Evolutionary conservation across 1,284 basidiomycete genomes (phyloP).

Genomic region (Pseudozyma sp.): DNA sequence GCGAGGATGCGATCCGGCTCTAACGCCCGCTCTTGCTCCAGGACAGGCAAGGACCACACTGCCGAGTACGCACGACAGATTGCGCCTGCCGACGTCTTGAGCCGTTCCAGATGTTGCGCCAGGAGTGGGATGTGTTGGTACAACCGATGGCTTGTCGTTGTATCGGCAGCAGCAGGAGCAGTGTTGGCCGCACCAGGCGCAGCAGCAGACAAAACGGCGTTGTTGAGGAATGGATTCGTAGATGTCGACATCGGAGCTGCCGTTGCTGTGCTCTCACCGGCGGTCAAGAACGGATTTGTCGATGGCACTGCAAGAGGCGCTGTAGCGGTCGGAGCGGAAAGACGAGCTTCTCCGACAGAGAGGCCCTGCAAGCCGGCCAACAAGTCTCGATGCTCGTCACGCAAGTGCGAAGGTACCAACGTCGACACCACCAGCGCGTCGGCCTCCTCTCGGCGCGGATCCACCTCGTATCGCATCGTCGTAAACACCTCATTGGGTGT

Average conservation of each 20-base stretch:
- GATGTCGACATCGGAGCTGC: background rate
- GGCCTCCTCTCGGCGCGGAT: background rate
- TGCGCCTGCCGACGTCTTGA: constrained; percentile 32
- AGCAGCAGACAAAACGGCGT: background rate
- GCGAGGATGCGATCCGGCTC: constrained; percentile 25
- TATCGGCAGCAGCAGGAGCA: background rate
- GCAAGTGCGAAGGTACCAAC: constrained; percentile 20
- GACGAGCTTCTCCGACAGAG: constrained; percentile 1
- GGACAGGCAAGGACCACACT: constrained; percentile 32
- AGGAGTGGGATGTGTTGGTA: constrained; percentile 38
- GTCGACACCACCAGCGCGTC: constrained; percentile 36
- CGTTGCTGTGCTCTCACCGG: constrained; percentile 1
- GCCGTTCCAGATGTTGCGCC: constrained; percentile 34
- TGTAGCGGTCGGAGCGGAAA: background rate
- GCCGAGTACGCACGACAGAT: constrained; percentile 44
- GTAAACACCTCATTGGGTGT: constrained; percentile 49
- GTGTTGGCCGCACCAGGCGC: background rate
- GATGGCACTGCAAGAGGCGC: constrained; percentile 2
- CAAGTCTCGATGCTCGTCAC: constrained; percentile 11
- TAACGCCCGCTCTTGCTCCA: constrained; percentile 29
- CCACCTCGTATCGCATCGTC: constrained; percentile 43
- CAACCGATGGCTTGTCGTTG: constrained; percentile 30
- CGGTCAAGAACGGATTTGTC: constrained; percentile 36
- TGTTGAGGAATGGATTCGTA: constrained; percentile 35
- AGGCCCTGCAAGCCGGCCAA: constrained; percentile 12